Base-by-base conservation (phyloP, 768 basidiomycete species). In the Pleurotus tuoliensis region DNA sequence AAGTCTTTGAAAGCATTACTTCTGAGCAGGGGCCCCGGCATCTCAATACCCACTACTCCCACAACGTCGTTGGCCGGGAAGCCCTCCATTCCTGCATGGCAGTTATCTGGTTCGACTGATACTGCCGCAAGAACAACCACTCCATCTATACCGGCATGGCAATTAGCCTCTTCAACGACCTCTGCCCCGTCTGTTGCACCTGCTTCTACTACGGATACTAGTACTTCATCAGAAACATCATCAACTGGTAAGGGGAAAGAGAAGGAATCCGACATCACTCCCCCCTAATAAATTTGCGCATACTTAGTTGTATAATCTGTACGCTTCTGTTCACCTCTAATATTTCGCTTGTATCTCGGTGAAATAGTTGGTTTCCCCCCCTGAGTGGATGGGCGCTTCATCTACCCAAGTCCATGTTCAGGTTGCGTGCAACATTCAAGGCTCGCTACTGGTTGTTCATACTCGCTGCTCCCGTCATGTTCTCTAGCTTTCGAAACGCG, bases 1-100 rank as follows among this genome's bases (percentile, higher is more conserved):
- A 94, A 94, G 66, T 98, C 95, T 0, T 76, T 98, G 59, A 98
- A 98, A 69, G 85, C 94, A 0, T 79, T 98, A 22, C 74, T 98
- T 6, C 78, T 95, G 6, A 91, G 84, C 61, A 84, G 90, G 34
- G 83, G 88, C 5, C 75, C 87, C 5, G 69, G 71, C 16, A 64
- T 76, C 27, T 63, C 83, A 1, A 20, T 47, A 16, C 74, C 82
- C 25, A 67, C 81, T 2, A 75, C 82, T 0, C 78, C 86, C n/a
- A 68, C 84, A 12, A 76, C 78, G 2, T 66, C 80, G 20, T 64
- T 83, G 3, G 46, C 48, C 7, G 82, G 82, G 0, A 78, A 83
- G 60, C 90, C 89, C 5, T 77, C 86, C 16, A 94, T 98, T 64
- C 95, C 95, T 2, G 80, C 92, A 5, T 98, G 95, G 95, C 95